phyloP scores from a whole-genome alignment of 2,329 filamentous ascomycete genomes.

The Verticillium nubilum region DNA sequence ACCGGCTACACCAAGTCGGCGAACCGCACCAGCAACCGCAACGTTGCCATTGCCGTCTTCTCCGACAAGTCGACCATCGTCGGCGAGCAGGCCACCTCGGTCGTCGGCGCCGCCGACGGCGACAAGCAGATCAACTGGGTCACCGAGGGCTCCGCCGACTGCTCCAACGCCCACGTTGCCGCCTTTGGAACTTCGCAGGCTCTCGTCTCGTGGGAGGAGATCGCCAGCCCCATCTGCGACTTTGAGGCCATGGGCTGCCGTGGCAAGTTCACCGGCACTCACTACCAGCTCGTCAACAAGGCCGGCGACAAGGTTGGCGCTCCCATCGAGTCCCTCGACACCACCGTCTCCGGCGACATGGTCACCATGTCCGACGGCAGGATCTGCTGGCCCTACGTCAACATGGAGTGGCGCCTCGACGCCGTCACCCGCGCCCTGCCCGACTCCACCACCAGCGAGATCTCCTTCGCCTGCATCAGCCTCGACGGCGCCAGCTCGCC shows the following conservation, averaged over 20 bases:
- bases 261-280: slow-evolving; percentile 52
- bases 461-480: slow-evolving; percentile 66
- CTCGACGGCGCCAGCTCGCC: slow-evolving; percentile 55
- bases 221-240: slow-evolving; percentile 47
- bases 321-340: slow-evolving; percentile 41
- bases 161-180: slow-evolving; percentile 53
- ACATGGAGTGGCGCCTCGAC: slow-evolving; percentile 42
- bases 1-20: slow-evolving; percentile 43
- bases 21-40: slow-evolving; percentile 52
- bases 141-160: slow-evolving; percentile 43
- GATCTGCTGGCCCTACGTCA: slow-evolving; percentile 58
- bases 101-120: slow-evolving; percentile 45
- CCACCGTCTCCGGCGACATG: slow-evolving; percentile 58
- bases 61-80: slow-evolving; percentile 52
- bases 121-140: slow-evolving; percentile 58
- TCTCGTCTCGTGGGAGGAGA: slow-evolving; percentile 57
- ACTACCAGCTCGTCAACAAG: slow-evolving; percentile 51
- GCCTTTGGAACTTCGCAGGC: slow-evolving; percentile 46
- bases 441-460: slow-evolving; percentile 49
- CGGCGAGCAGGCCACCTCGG: slow-evolving; percentile 46
- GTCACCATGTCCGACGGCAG: slow-evolving; percentile 52
- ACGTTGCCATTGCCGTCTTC: slow-evolving; percentile 53
- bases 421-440: slow-evolving; percentile 36
- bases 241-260: slow-evolving; percentile 54
- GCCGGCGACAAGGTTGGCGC: slow-evolving; percentile 46